Evolutionary conservation across 2,329 filamentous ascomycete genomes (phyloP).

Genomic region (Arthrobotrys pseudoclavata): DNA sequence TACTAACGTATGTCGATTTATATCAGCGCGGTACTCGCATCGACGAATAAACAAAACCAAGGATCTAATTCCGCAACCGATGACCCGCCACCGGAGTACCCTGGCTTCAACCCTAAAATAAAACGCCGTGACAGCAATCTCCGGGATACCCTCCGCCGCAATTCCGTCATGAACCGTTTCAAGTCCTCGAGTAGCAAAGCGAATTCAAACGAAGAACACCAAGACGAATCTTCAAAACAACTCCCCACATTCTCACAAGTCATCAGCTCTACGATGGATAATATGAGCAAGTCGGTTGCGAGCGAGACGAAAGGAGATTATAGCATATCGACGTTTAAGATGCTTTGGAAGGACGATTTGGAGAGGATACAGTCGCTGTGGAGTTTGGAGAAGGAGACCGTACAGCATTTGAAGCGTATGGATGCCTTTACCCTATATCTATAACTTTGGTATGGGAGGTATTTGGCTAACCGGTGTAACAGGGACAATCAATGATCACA

Average conservation of each 20-base stretch:
- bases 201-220: background rate
- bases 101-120: background rate
- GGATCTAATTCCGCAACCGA: background rate
- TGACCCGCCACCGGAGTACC: conserved; percentile 11
- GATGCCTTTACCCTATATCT: background rate
- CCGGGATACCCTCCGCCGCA: conserved; percentile 4
- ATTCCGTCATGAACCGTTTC: conserved; percentile 9
- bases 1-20: background rate
- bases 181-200: conserved; percentile 1
- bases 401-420: conserved; percentile 32
- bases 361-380: conserved; percentile 22
- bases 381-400: conserved; percentile 12
- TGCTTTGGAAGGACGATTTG: conserved; percentile 31
- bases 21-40: background rate
- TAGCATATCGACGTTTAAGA: conserved; percentile 18
- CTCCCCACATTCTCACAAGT: conserved; percentile 12
- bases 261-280: conserved; percentile 22
- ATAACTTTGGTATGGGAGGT: background rate
- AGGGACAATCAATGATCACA: conserved; percentile 34
- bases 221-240: background rate
- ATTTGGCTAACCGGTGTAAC: background rate
- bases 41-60: background rate
- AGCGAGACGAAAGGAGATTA: conserved; percentile 5
- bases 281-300: conserved; percentile 17
- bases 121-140: conserved; percentile 25